Conservation (phyloP, 2,329 filamentous ascomycete species). For the Chaetomiaceae sp. region DNA sequence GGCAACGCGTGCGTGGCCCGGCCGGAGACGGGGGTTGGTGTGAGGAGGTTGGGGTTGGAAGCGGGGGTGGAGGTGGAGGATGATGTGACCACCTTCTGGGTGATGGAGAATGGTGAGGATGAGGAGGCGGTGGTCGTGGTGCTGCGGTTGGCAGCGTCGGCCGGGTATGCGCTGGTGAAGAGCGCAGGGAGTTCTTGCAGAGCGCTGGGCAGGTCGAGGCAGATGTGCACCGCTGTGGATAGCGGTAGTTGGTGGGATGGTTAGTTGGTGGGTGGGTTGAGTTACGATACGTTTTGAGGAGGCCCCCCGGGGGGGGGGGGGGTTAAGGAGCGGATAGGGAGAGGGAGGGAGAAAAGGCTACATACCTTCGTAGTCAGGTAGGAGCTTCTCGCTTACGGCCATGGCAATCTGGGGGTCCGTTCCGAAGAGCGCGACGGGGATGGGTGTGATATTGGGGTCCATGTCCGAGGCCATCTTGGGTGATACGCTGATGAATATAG, state of each 20-base stretch:
- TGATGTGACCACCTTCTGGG: background rate
- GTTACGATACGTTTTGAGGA: too few species aligned
- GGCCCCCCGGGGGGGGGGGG: background rate
- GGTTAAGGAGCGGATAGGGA: background rate
- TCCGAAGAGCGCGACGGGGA: slow-evolving; percentile 24
- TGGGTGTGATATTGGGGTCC: slow-evolving; percentile 13
- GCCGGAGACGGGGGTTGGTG: background rate
- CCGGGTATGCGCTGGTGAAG: slow-evolving; percentile 17
- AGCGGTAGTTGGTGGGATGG: background rate
- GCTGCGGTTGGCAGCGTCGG: slow-evolving; percentile 4
- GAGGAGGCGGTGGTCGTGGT: too few species aligned
- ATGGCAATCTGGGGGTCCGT: slow-evolving; percentile 25
- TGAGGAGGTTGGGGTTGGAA: background rate
- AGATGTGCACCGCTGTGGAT: slow-evolving; percentile 20
- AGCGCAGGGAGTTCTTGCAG: slow-evolving; percentile 22
- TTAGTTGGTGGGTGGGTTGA: background rate
- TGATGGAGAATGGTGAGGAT: background rate
- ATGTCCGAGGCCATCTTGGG: slow-evolving; percentile 2
- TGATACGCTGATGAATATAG: background rate
- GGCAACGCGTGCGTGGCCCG: background rate
- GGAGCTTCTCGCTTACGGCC: slow-evolving; percentile 25
- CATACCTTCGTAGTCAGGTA: slow-evolving; percentile 25
- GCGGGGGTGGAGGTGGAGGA: background rate
- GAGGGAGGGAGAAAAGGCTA: background rate
- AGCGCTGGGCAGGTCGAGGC: slow-evolving; percentile 17